Evolutionary conservation across 768 basidiomycete genomes (phyloP), one percentile per base, ranked within the genome.

Genomic region (Tulasnella sp.): DNA sequence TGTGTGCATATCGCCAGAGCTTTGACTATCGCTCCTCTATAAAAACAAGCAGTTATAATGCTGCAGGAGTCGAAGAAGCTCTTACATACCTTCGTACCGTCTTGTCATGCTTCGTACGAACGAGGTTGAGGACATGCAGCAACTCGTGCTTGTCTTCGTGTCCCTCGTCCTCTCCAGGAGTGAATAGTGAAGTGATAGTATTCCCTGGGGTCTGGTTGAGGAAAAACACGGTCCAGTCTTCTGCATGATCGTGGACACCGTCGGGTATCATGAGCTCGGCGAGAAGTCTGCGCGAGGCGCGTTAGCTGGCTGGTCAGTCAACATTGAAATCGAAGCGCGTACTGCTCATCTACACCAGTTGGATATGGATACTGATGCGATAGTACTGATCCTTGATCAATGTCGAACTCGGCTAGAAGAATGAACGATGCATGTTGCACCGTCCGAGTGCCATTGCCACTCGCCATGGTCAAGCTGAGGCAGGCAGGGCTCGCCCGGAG

Each of bases 161-260:
- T n/a, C 83, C 70, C 77, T 77, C 78, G 70, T 71, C 79, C n/a
- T 82, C 83, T 1, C 84, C 85, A 57, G 77, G 85, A 0, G 93
- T 90, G 57, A 96, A 87, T 20, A 95, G 89, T 7, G 95, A 93
- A 1, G 91, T 89, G 80, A 97, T 94, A 23, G 91, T 91, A 82
- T 96, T 95, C 85, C 92, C 93, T 0, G 91, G 88, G 0, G 93
- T 95, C 85, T 98, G 98, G 83, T 98, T 98, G 78, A 99, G 89
- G 84, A 97, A 98, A 88, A 99, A 99, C 67, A 98, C 91, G 6
- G 98, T 99, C 96, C 96, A 99, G 84, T 99, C 98, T 83, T 97
- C 95, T 32, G 92, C 85, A 79, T 97, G 93, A 73, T 92, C 90
- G 85, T 99, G 97, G 40, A 96, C 98, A 7, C 98, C 98, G 84